Evolutionary conservation across 768 basidiomycete genomes (phyloP).

Genomic region (Coprinopsis sp.): DNA sequence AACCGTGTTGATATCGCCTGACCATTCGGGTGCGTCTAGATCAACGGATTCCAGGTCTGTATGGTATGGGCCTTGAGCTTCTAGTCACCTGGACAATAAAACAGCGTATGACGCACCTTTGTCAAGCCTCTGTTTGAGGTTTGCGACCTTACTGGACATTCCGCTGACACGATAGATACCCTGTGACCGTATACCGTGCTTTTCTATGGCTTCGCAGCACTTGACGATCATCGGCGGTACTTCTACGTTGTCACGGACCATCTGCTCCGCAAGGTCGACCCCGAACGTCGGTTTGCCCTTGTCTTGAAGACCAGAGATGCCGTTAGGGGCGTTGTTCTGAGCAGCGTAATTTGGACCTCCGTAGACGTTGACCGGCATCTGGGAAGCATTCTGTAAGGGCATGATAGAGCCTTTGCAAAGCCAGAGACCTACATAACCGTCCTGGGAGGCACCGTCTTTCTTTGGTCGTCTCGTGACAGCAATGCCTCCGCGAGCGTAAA

Average conservation of each 20-base stretch:
- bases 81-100: not conserved
- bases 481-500: constrained; percentile 71
- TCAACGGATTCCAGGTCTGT: constrained; percentile 87
- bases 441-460: constrained; percentile 84
- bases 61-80: constrained; percentile 12
- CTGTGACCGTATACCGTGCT: constrained; percentile 74
- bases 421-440: constrained; percentile 81
- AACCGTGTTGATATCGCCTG: constrained; percentile 91
- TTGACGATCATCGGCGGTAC: constrained; percentile 84
- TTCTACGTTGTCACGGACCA: constrained; percentile 86
- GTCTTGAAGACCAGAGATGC: constrained; percentile 38
- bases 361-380: constrained; percentile 49
- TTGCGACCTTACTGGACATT: constrained; percentile 79
- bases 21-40: constrained; percentile 85
- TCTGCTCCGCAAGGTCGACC: constrained; percentile 87
- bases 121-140: constrained; percentile 80
- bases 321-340: constrained; percentile 9
- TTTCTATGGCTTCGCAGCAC: constrained; percentile 90
- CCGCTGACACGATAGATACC: constrained; percentile 95
- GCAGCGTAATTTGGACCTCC: constrained; percentile 12
- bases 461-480: constrained; percentile 63
- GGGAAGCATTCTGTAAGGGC: constrained; percentile 8
- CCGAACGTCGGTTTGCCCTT: constrained; percentile 85
- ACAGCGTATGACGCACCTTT: constrained; percentile 57
- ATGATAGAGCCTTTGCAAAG: constrained; percentile 5